A percentile compares a stretch with the other conserved stretches of the same genome.
Evolutionary conservation across 1,284 basidiomycete species (phyloP).

Genomic region (Pseudozyma sp.): DNA sequence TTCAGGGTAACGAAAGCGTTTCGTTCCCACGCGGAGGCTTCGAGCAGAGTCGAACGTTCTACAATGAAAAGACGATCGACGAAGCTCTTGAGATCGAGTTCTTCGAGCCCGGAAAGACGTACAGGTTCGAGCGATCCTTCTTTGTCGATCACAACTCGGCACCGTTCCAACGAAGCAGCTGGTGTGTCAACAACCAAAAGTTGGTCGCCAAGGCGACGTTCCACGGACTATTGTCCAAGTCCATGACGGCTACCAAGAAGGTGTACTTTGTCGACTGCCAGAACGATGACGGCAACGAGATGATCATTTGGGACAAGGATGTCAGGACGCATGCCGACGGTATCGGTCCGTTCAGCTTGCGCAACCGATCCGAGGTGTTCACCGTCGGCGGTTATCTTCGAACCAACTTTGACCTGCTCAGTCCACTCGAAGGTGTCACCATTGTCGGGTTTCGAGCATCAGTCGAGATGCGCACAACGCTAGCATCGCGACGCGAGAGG

Average conservation of each 20-base stretch:
- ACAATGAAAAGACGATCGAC: constrained; percentile 23
- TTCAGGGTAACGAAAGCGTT: constrained; percentile 23
- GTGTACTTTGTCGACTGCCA: constrained; percentile 44
- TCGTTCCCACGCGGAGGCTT: constrained; percentile 35
- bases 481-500: constrained; percentile 19
- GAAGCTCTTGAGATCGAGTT: constrained; percentile 19
- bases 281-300: constrained; percentile 29
- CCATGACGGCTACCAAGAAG: constrained; percentile 27
- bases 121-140: constrained; percentile 33
- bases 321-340: constrained; percentile 32
- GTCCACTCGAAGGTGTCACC: constrained; percentile 20
- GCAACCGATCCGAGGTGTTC: constrained; percentile 30
- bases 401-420: constrained; percentile 30
- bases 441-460: constrained; percentile 21
- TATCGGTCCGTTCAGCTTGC: constrained; percentile 25
- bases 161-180: constrained; percentile 23
- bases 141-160: constrained; percentile 31
- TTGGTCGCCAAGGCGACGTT: constrained; percentile 36
- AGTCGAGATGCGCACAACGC: constrained; percentile 15
- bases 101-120: constrained; percentile 30
- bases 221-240: constrained; percentile 16
- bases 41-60: constrained; percentile 14
- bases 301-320: constrained; percentile 34
- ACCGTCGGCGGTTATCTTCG: constrained; percentile 39
- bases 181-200: constrained; percentile 32